These are phyloP conservation scores for Austroboletus niveus DNA, from an alignment of 1,284 basidiomycete genomes.

Conservation along the genomic window DNA sequence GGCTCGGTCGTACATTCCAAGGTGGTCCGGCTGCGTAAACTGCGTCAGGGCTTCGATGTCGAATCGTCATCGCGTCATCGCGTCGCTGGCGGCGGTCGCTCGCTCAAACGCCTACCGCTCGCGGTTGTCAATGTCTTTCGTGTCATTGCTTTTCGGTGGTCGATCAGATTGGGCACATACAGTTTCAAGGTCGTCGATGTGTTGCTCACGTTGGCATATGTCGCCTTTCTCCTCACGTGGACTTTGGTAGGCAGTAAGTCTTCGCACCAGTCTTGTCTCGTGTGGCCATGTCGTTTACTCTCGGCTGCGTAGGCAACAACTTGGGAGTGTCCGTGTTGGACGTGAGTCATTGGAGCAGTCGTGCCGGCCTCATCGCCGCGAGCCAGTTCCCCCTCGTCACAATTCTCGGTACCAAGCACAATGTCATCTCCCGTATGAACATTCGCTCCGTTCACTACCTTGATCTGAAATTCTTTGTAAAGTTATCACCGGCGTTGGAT, in stretches of 20 bases:
- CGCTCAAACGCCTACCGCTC: slow-evolving; percentile 34
- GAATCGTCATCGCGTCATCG: slow-evolving; percentile 15
- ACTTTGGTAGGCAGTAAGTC: slow-evolving; percentile 49
- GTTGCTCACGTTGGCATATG: slow-evolving; percentile 43
- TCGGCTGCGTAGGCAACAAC: slow-evolving; percentile 34
- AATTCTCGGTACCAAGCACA: slow-evolving; percentile 64
- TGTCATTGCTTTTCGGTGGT: slow-evolving; percentile 50
- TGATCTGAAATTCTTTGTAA: slow-evolving; percentile 1
- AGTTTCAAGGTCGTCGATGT: slow-evolving; percentile 50
- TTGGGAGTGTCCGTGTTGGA: slow-evolving; percentile 36
- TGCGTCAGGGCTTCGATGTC: slow-evolving; percentile 11
- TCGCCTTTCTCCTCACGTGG: slow-evolving; percentile 46
- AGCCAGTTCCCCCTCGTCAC: slow-evolving; percentile 62
- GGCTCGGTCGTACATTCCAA: slow-evolving; percentile 28
- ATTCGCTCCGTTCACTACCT: background rate
- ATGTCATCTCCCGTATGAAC: slow-evolving; percentile 49
- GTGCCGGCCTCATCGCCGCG: slow-evolving; percentile 49
- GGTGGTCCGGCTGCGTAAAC: slow-evolving; percentile 6
- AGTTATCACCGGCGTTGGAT: slow-evolving; percentile 59
- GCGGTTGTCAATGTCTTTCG: slow-evolving; percentile 45
- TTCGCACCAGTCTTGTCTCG: background rate
- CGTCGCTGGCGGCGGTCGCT: slow-evolving; percentile 1
- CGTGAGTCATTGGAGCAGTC: slow-evolving; percentile 44
- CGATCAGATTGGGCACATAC: slow-evolving; percentile 42
- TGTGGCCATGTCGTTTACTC: background rate